These are phyloP conservation scores for Magnolia officinalis DNA, from an alignment of 164 flowering plant species.

Conservation along the genomic window DNA sequence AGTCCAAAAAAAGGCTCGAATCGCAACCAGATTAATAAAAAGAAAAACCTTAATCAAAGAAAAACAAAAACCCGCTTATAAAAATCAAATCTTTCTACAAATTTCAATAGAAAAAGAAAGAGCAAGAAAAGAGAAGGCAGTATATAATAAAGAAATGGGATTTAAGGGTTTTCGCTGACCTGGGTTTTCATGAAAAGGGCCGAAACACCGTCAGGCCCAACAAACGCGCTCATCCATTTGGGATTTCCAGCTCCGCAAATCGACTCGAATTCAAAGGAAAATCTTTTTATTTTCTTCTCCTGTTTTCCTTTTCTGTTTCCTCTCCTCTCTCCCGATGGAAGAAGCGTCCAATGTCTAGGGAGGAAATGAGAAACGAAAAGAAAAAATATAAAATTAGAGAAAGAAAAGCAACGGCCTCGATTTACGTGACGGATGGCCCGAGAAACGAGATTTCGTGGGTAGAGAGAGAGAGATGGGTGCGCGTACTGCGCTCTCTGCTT, in stretches of 20 bases:
- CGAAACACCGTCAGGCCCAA: constrained; percentile 9
- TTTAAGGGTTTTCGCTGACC: constrained; percentile 18
- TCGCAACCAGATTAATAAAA: background rate
- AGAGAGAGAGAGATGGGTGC: background rate
- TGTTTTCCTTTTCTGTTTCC: background rate
- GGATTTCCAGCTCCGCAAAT: constrained; percentile 17
- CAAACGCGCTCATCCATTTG: constrained; percentile 12
- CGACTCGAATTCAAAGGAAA: background rate
- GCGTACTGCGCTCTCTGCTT: background rate
- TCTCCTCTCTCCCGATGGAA: background rate
- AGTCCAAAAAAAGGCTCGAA: constrained; percentile 19
- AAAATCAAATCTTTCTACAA: background rate
- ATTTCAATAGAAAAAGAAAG: constrained; percentile 3
- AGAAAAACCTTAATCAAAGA: constrained; percentile 7
- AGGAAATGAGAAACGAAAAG: too few relatives aligned
- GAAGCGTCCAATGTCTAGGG: background rate
- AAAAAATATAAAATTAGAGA: background rate
- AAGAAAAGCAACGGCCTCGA: constrained; percentile 24
- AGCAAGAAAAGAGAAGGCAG: background rate
- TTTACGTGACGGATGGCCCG: constrained; percentile 45
- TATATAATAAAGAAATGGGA: background rate
- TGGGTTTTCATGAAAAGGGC: constrained; percentile 20
- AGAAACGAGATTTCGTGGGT: constrained; percentile 17
- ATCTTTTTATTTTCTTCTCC: background rate
- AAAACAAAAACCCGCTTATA: background rate